Evolutionary conservation across 192 early-diverging fungal species (phyloP), one percentile per base, ranked within the genome.

Genomic region (Mortierella antarctica): DNA sequence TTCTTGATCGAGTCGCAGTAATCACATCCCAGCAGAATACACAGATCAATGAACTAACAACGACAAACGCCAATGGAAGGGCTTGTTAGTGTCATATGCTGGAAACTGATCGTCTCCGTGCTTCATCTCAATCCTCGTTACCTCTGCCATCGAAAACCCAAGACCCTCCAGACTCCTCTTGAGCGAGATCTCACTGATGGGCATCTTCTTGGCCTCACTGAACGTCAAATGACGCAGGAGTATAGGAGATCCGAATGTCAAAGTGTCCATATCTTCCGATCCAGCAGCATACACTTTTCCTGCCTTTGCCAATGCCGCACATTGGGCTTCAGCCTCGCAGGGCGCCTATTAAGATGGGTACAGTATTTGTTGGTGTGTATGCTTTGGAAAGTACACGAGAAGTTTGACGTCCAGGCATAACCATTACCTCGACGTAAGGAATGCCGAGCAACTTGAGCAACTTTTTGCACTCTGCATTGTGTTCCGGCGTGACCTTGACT

Each of bases 201-300:
- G 96, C 88, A 93, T 75, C 73, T 98, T 98, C 49, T 93, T 91
- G 15, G 89, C 87, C 49, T 98, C 97, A 63, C 92, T 94, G 74
- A 94, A 95, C 0, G 98, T 99, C 65, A 99, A 83, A 71, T 98
- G 96, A 14, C 98, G 91, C 48, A 99, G 68, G 13, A 99, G 82
- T 46, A 97, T 88, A 0, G 98, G 96, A 1, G 96, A 83, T 12
- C 91, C 92, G 84, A 99, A 99, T 14, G 96, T 94, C 56, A 99
- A 85, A 0, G 98, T 99, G 69, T 99, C 98, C 97, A 99, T 98
- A 85, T 99, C 98, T 73, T 99, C 97, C 12, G 96, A 97, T 18
- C 95, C 97, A 17, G 96, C 96, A 40, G 94, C 98, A 80, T 91
- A 98, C 4, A 99, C 90, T 66, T 96, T 96, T 54, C 95, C 95